Evolutionary conservation across 768 basidiomycete genomes (phyloP), one percentile per base, ranked within the genome.

Genomic region (Boletus subcaerulescens): DNA sequence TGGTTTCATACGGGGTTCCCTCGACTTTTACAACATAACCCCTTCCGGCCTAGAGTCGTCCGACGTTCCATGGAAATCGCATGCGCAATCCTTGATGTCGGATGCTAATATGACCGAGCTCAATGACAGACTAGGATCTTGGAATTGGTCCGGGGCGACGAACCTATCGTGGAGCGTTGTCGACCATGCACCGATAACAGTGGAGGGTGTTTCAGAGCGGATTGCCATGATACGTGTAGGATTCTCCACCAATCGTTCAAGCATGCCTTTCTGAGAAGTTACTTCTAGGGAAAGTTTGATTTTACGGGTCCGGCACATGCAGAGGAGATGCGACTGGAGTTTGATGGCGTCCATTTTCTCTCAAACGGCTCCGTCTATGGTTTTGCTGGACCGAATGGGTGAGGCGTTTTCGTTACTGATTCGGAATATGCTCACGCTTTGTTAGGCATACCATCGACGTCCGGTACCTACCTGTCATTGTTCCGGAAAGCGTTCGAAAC

Each of bases 311-410:
- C 74, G 8, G 66, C 68, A n/a, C 78, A 69, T 5, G 68, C 74
- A 0, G 83, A 84, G 44, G 85, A 87, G 45, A 67, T 90, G 41
- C 76, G 80, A 33, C 71, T 91, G 2, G 87, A 91, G 56, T 85
- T 93, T 57, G 85, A 87, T 65, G 91, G 87, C 1, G 75, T 92
- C 22, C 90, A 92, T 68, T 85, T 91, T 64, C 60, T 88, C 12
- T 67, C 77, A 24, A 87, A 87, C 52, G 91, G 91, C 0, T 80
- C 87, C 0, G 79, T 93, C n/a, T 89, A 85, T 62, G 91, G 87
- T 2, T 77, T 89, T 47, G 87, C 85, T 17, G 80, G 83, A 59
- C 80, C 84, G 5, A 63, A 67, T 17, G 85, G 84, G 90, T 91
- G 58, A 58, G 77, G 60, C 29, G 1, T 31, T 22, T 47, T 56